A percentile compares a stretch with the other conserved stretches of the same genome.
Conservation (phyloP, 2,329 filamentous ascomycete genomes). For the Pyrenophora graminea region DNA sequence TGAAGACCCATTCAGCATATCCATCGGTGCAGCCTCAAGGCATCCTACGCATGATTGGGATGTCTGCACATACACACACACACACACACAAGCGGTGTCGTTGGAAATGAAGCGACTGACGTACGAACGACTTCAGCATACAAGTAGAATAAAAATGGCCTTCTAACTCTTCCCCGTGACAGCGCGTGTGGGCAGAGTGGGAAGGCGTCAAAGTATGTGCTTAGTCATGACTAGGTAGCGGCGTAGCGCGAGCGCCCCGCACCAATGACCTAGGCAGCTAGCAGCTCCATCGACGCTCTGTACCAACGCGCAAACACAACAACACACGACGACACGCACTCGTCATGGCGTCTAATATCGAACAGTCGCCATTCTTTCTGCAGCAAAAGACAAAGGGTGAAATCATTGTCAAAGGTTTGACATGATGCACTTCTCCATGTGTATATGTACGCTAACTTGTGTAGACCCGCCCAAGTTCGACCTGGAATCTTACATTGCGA, state of each 20-base stretch:
- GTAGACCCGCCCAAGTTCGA: slow-evolving; percentile 84
- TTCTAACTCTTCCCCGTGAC: not conserved
- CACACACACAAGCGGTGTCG: not conserved
- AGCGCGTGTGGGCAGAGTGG: not conserved
- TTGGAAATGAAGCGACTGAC: no score
- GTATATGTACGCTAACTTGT: slow-evolving; percentile 21
- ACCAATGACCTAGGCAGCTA: slow-evolving; percentile 22
- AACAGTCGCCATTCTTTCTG: slow-evolving; percentile 45
- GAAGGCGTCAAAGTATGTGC: slow-evolving; percentile 4
- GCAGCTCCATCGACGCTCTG: slow-evolving; percentile 14
- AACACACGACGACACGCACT: slow-evolving; percentile 9
- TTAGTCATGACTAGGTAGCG: slow-evolving; percentile 8
- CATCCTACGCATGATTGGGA: not conserved
- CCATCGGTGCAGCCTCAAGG: not conserved
- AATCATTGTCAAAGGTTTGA: slow-evolving; percentile 41
- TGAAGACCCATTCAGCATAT: not conserved
- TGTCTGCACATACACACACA: not conserved
- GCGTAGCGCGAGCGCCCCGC: slow-evolving; percentile 9
- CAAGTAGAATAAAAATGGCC: not conserved
- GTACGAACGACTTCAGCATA: no score
- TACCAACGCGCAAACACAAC: slow-evolving; percentile 17
- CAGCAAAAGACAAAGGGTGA: slow-evolving; percentile 32
- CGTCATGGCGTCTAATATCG: slow-evolving; percentile 40
- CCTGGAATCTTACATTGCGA: slow-evolving; percentile 85
- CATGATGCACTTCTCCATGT: not conserved